Conservation (phyloP, 2,329 filamentous ascomycete species). For the Cladosporium colombiae region DNA sequence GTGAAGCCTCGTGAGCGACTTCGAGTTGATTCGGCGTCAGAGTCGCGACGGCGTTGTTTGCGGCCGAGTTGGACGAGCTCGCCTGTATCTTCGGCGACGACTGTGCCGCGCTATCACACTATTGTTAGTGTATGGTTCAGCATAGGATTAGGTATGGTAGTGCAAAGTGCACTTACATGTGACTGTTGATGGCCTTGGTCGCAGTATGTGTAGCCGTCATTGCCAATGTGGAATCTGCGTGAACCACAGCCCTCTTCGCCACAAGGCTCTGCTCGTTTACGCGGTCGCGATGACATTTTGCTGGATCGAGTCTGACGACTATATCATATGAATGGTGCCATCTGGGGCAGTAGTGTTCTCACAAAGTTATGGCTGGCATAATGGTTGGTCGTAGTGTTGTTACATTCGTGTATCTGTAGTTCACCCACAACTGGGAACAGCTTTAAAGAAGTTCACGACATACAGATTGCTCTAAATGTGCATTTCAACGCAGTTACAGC, state of each 20-base stretch:
- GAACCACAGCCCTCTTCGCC: slow-evolving; percentile 63
- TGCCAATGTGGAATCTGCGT: slow-evolving; percentile 65
- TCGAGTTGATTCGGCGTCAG: slow-evolving; percentile 34
- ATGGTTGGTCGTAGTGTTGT: not conserved
- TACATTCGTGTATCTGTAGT: not conserved
- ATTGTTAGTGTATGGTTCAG: slow-evolving; percentile 16
- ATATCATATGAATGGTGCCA: not conserved
- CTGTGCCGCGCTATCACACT: slow-evolving; percentile 31
- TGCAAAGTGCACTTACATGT: slow-evolving; percentile 54
- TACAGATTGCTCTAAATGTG: not conserved
- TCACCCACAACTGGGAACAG: not conserved
- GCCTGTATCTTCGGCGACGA: slow-evolving; percentile 37
- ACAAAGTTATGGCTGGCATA: not conserved
- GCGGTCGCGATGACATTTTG: slow-evolving; percentile 16
- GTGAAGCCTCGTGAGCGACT: slow-evolving; percentile 43
- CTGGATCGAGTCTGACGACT: not conserved
- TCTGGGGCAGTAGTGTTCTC: not conserved
- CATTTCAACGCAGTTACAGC: not conserved
- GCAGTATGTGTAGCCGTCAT: slow-evolving; percentile 78
- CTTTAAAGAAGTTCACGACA: not conserved
- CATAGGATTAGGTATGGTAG: not conserved
- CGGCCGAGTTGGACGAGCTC: slow-evolving; percentile 33
- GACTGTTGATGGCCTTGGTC: slow-evolving; percentile 73
- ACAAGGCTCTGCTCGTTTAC: slow-evolving; percentile 28
- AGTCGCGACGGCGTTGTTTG: slow-evolving; percentile 32